Percentiles rank a stretch among this genome's conserved stretches.
Conservation (phyloP, 139 green algal species). For the Chlamydomonas applanata region DNA sequence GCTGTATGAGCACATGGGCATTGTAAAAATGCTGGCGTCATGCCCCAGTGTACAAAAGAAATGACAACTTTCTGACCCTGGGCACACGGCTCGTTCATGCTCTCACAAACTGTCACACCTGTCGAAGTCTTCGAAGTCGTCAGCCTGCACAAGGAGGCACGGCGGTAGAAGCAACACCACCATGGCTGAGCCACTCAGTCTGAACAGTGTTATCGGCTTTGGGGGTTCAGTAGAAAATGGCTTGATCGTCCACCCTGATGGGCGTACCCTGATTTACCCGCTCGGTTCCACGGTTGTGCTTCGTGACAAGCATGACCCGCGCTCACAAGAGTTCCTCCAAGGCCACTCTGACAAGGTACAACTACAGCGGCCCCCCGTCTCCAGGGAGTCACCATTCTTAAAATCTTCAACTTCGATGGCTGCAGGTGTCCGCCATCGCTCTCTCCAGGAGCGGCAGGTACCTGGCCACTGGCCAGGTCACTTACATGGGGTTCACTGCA, state of each 20-base stretch:
- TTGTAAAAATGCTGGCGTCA: no score
- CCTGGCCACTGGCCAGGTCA: conserved; percentile 79
- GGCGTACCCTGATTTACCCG: conserved; percentile 73
- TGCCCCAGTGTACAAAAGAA: no score
- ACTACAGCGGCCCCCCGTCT: background rate
- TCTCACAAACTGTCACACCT: no score
- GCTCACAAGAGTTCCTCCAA: conserved; percentile 60
- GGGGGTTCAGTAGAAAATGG: conserved; percentile 62
- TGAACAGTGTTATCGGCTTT: conserved; percentile 65
- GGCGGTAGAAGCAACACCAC: no score
- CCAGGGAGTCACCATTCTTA: background rate
- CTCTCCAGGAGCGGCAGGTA: conserved; percentile 67
- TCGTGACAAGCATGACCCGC: conserved; percentile 51
- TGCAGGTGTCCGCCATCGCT: conserved; percentile 74
- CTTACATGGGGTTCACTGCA: conserved; percentile 82
- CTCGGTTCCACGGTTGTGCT: conserved; percentile 79
- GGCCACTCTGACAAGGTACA: conserved; percentile 60
- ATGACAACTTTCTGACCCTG: no score
- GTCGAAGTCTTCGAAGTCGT: no score
- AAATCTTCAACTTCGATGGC: background rate
- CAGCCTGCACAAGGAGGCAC: no score
- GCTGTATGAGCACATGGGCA: no score
- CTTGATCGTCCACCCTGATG: conserved; percentile 72
- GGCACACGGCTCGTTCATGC: no score
- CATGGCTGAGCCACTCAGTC: conserved; percentile 49